Evolutionary conservation across 257 asterid species (phyloP).

Genomic region (Prunella vulgaris): DNA sequence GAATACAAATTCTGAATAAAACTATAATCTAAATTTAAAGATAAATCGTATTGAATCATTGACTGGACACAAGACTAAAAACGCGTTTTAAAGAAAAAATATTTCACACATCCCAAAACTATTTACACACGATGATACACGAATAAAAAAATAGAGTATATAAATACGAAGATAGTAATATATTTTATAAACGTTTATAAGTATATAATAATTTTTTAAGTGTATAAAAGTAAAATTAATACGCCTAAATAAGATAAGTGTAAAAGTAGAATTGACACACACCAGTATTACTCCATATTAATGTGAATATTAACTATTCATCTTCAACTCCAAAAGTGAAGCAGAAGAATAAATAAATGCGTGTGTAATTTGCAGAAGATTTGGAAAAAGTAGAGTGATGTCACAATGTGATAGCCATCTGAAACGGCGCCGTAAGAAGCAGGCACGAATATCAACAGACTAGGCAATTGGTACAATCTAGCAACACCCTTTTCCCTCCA

Average conservation of each 20-base stretch:
- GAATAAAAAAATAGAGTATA: too few relatives aligned
- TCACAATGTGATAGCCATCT: slow-evolving; percentile 33
- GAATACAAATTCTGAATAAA: background rate
- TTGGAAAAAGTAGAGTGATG: slow-evolving; percentile 24
- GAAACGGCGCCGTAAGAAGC: slow-evolving; percentile 52
- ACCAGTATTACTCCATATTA: too few relatives aligned
- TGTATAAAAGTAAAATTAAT: too few relatives aligned
- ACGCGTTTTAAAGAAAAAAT: too few relatives aligned
- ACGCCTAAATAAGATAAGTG: too few relatives aligned
- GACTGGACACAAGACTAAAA: background rate
- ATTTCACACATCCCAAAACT: too few relatives aligned
- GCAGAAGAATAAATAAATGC: background rate
- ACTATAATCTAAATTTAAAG: background rate
- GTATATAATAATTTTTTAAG: too few relatives aligned
- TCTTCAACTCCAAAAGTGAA: background rate
- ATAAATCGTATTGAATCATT: background rate
- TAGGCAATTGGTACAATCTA: slow-evolving; percentile 18
- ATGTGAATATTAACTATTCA: background rate
- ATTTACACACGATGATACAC: too few relatives aligned
- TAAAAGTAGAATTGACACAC: too few relatives aligned
- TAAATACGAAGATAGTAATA: too few relatives aligned
- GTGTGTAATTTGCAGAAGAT: slow-evolving; percentile 13
- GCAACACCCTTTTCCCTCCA: background rate
- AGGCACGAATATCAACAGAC: slow-evolving; percentile 20
- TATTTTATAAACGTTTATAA: too few relatives aligned